These are phyloP conservation scores for Aureobasidium sp. DNA, from an alignment of 2,329 filamentous ascomycete genomes.

Conservation along the genomic window DNA sequence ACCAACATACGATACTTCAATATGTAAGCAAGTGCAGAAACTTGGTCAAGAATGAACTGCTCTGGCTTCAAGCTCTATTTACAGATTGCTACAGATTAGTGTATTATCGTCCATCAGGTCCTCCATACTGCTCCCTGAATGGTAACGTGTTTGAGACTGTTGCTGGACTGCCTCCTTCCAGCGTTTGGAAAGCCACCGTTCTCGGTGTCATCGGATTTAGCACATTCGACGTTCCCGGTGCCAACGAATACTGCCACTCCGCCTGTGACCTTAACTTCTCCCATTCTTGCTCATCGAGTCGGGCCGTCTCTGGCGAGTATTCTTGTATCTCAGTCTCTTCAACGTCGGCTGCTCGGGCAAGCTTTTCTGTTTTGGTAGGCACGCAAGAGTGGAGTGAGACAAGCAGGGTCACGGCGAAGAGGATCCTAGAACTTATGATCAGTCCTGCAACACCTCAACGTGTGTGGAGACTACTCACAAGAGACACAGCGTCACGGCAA, in stretches of 20 bases:
- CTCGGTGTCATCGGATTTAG: slow-evolving; percentile 49
- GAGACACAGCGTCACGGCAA: slow-evolving; percentile 58
- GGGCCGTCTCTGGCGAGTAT: slow-evolving; percentile 20
- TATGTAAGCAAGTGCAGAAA: not conserved
- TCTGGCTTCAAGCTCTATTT: not conserved
- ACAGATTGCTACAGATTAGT: not conserved
- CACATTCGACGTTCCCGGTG: slow-evolving; percentile 37
- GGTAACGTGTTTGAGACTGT: slow-evolving; percentile 16
- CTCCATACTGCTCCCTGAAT: slow-evolving; percentile 23
- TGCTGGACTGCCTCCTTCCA: slow-evolving; percentile 31
- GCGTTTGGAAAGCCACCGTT: slow-evolving; percentile 58
- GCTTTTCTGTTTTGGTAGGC: slow-evolving; percentile 30
- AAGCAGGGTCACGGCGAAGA: slow-evolving; percentile 52
- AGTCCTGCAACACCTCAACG: not conserved
- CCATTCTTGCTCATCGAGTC: slow-evolving; percentile 42
- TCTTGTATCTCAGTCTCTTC: slow-evolving; percentile 19
- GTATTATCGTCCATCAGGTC: slow-evolving; percentile 6
- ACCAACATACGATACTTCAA: not conserved
- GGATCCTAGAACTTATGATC: slow-evolving; percentile 32
- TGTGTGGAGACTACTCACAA: slow-evolving; percentile 45
- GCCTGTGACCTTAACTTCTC: slow-evolving; percentile 44
- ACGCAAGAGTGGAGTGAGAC: slow-evolving; percentile 50
- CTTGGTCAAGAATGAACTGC: not conserved
- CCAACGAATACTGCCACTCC: slow-evolving; percentile 30
- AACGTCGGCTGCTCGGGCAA: slow-evolving; percentile 20